Percentiles rank a stretch among this genome's conserved stretches.
Conservation (phyloP, 2,329 filamentous ascomycete species). For the Bretziella fagacearum region DNA sequence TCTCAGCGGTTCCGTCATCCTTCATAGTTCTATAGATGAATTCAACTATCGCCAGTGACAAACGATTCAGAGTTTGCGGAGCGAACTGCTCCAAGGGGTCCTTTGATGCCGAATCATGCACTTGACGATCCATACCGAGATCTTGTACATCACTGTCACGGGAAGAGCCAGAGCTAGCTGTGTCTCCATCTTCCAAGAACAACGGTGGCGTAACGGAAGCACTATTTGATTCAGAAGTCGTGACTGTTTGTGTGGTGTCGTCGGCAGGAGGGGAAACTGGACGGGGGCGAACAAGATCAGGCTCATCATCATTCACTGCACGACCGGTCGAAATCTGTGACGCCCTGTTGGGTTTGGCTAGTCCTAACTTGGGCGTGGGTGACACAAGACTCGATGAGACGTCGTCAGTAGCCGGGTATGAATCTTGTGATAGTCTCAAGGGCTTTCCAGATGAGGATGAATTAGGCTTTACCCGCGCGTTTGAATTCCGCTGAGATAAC, state of each 20-base stretch:
- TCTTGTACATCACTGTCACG: conserved; percentile 7
- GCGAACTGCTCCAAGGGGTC: conserved; percentile 19
- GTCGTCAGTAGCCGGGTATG: conserved; percentile 20
- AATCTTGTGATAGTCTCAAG: conserved; percentile 19
- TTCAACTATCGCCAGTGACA: conserved; percentile 39
- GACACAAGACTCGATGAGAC: conserved; percentile 20
- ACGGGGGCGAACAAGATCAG: background rate
- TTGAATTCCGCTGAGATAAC: conserved; percentile 16
- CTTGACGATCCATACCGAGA: background rate
- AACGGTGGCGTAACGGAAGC: conserved; percentile 8
- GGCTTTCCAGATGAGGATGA: conserved; percentile 7
- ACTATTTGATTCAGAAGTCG: conserved; percentile 1
- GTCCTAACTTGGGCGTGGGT: conserved; percentile 17
- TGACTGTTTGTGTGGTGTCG: background rate
- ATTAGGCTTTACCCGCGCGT: conserved; percentile 17
- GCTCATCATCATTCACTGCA: conserved; percentile 1
- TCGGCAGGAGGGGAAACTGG: background rate
- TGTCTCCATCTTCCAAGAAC: conserved; percentile 12
- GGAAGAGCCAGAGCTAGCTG: conserved; percentile 6
- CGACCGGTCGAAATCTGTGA: conserved; percentile 4
- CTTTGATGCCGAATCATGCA: background rate
- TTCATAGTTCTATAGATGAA: conserved; percentile 44
- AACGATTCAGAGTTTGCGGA: conserved; percentile 38
- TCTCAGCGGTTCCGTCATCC: conserved; percentile 37
- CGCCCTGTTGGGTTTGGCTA: conserved; percentile 5